Base-by-base conservation (phyloP, 768 basidiomycete species). In the Termitomyces sp. region DNA sequence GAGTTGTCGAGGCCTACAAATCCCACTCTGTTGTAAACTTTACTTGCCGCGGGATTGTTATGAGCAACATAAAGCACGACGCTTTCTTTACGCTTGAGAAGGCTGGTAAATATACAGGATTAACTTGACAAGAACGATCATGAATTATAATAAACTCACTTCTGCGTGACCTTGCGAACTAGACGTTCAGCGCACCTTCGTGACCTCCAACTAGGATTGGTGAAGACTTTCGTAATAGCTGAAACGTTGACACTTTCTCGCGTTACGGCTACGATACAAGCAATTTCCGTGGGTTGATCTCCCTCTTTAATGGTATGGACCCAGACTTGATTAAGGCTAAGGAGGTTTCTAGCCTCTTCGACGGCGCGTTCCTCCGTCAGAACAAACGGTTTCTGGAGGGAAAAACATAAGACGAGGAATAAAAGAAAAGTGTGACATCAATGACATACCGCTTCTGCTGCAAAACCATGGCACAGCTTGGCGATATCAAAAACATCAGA, bases 211-310 rank as follows among this genome's bases (percentile, higher is more conserved):
- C 64, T n/a, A 0, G 79, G 75, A 49, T 77, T 71, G 1, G 90
- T 90, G 65, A 77, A 87, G 0, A 90, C 88, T 67, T 91, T 90
- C 41, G 85, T 87, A 44, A 92, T 81, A 0, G 84, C 81, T 1
- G 84, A 81, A 34, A 86, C 77, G 3, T 65, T 72, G 0, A 73
- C 71, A 24, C 76, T 81, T 57, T 82, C 80, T 12, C 90, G 74
- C 10, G 88, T 87, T 26, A 57, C 60, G 5, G 56, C 60, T 4
- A 60, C 58, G 15, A 60, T 58, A 16, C 60, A 61, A 9, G 56
- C 57, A 42, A 60, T 51, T 7, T 55, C 56, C 16, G 56, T n/a
- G 31, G 45, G 33, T 22, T n/a, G n/a, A 6, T 56, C 51, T 49
- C 51, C 47, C 4, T 24, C 26, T 36, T 49, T 18, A 0, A 57